These are phyloP conservation scores for Podila clonocystis DNA, from an alignment of 192 early-diverging fungal species.

Conservation along the genomic window DNA sequence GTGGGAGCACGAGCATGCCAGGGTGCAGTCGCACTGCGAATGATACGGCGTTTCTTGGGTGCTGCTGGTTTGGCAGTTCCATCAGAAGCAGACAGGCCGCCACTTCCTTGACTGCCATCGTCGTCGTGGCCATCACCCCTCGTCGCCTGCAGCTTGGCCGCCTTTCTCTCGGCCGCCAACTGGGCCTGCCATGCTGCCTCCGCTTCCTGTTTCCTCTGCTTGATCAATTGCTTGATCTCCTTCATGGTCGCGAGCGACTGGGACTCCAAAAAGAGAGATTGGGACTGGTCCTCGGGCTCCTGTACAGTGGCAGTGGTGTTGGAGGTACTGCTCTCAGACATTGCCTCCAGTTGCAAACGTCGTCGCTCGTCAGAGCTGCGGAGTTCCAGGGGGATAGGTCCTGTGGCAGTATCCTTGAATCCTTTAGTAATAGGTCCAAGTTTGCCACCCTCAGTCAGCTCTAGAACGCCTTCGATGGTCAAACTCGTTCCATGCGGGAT, in stretches of 20 bases:
- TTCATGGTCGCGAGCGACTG: conserved; percentile 27
- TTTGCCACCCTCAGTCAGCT: conserved; percentile 19
- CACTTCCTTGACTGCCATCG: conserved; percentile 1
- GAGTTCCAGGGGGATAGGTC: conserved; percentile 14
- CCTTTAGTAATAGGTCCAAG: conserved; percentile 5
- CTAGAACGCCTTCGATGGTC: conserved; percentile 57
- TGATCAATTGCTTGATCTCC: conserved; percentile 34
- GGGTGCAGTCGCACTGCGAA: background rate
- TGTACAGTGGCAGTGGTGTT: background rate
- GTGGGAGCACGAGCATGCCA: background rate
- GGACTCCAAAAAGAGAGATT: conserved; percentile 27
- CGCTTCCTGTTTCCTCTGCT: conserved; percentile 10
- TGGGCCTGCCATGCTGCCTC: conserved; percentile 19
- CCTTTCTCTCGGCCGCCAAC: conserved; percentile 17
- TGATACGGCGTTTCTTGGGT: background rate
- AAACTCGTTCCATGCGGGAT: conserved; percentile 65
- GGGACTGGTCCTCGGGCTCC: background rate
- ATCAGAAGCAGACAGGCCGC: background rate
- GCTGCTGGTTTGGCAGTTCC: background rate
- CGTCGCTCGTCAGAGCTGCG: conserved; percentile 12
- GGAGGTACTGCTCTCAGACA: background rate
- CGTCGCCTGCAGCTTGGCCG: background rate
- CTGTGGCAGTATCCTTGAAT: conserved; percentile 25
- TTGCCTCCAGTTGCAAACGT: background rate
- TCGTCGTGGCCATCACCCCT: background rate